These are phyloP conservation scores for Botrytis hyacinthi DNA, from an alignment of 2,329 filamentous ascomycete species.

Conservation along the genomic window DNA sequence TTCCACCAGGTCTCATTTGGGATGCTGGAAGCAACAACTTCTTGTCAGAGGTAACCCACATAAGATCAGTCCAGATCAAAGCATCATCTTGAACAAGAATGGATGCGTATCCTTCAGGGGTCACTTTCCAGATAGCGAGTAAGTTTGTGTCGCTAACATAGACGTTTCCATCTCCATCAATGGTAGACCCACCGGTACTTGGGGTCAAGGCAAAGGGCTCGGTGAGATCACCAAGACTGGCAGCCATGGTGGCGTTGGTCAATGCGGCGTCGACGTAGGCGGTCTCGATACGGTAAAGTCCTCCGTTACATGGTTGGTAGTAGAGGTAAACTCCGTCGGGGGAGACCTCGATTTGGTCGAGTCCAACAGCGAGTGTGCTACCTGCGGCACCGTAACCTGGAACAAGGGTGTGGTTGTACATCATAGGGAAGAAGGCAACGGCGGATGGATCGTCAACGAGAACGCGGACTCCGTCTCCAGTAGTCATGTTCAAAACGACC, in stretches of 20 bases:
- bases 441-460: conserved; percentile 35
- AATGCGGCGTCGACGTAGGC: conserved; percentile 38
- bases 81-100: conserved; percentile 26
- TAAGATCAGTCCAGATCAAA: conserved; percentile 26
- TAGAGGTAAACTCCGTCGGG: conserved; percentile 42
- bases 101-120: conserved; percentile 20
- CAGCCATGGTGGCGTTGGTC: conserved; percentile 38
- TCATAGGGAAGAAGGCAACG: conserved; percentile 35
- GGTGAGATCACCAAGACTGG: conserved; percentile 32
- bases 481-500: conserved; percentile 36
- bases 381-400: conserved; percentile 26
- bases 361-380: conserved; percentile 33
- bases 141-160: conserved; percentile 41
- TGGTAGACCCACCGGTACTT: conserved; percentile 1
- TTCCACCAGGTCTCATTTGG: conserved; percentile 24
- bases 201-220: conserved; percentile 31
- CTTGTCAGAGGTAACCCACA: conserved; percentile 26
- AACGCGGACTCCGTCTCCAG: conserved; percentile 33
- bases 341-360: conserved; percentile 43
- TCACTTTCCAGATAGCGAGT: conserved; percentile 26
- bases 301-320: conserved; percentile 41
- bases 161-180: conserved; percentile 41
- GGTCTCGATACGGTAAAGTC: conserved; percentile 40
- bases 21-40: conserved; percentile 26
- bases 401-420: conserved; percentile 37